phyloP scores from a whole-genome alignment of 163 green algal genomes.

The Scenedesmus sp. region DNA sequence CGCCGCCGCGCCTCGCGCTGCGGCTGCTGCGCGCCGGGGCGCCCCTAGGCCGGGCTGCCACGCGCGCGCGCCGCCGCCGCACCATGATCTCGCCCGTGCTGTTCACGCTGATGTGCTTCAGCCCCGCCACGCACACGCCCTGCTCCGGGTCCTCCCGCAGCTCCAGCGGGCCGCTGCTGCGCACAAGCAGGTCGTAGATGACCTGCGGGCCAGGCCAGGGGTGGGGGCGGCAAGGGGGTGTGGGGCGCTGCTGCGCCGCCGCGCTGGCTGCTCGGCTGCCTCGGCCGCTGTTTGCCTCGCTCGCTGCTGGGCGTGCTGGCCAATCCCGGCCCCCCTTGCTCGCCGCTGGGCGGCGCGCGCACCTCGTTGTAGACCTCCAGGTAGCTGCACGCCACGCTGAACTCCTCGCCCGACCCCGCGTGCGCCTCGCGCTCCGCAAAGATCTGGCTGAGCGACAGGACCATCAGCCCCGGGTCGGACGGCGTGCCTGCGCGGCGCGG shows the following conservation, averaged over 20 bases:
- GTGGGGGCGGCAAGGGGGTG: too few species aligned
- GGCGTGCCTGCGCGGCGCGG: constrained; percentile 50
- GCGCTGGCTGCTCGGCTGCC: too few species aligned
- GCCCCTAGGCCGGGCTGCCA: too few species aligned
- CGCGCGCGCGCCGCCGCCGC: neutral
- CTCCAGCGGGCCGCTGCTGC: constrained; percentile 70
- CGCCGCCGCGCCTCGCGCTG: neutral
- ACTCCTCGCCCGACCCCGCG: constrained; percentile 66
- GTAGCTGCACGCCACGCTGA: constrained; percentile 82
- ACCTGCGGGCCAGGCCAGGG: too few species aligned
- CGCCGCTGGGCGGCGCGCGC: neutral
- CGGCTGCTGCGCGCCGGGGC: too few species aligned
- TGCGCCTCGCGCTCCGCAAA: constrained; percentile 69
- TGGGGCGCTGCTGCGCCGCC: too few species aligned
- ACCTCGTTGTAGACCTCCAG: constrained; percentile 90
- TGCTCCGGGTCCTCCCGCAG: constrained; percentile 82
- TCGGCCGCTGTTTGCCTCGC: too few species aligned
- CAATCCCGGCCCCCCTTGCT: too few species aligned
- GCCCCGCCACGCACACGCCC: constrained; percentile 54
- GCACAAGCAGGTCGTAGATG: constrained; percentile 86
- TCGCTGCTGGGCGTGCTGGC: too few species aligned
- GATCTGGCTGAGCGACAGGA: constrained; percentile 77
- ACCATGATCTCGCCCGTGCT: constrained; percentile 46
- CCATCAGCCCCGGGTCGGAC: constrained; percentile 83
- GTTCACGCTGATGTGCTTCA: constrained; percentile 41